Conservation (phyloP, 1,139 yeast genomes). For the Hanseniaspora uvarum region DNA sequence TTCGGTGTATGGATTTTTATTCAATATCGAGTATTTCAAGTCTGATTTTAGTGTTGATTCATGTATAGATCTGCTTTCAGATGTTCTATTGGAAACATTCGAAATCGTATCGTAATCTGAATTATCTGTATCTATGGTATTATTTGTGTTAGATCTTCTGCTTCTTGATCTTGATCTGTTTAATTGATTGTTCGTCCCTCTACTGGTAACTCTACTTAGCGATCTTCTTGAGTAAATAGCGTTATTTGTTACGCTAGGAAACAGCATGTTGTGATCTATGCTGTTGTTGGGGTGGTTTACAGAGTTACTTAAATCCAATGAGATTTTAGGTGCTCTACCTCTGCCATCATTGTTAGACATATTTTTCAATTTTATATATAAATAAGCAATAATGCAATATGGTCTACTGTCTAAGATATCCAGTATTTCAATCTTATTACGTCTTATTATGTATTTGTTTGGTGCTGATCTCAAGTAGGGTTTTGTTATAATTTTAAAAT, state of each 20-base stretch:
- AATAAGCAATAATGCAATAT: too few species aligned
- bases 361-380: too few species aligned
- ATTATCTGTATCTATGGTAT: slow-evolving; percentile 4
- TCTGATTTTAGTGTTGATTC: slow-evolving; percentile 10
- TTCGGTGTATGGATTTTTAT: slow-evolving; percentile 11
- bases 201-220: slow-evolving; percentile 12
- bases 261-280: slow-evolving; percentile 2
- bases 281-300: not conserved
- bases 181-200: not conserved
- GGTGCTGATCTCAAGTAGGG: too few species aligned
- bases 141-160: not conserved
- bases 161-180: slow-evolving; percentile 4
- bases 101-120: not conserved
- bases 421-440: too few species aligned
- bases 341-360: slow-evolving; percentile 6
- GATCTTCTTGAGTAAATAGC: slow-evolving; percentile 16
- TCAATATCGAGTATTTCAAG: slow-evolving; percentile 8
- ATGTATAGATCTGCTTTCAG: slow-evolving; percentile 13
- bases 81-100: not conserved
- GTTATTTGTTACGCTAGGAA: not conserved
- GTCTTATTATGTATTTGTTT: too few species aligned
- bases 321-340: slow-evolving; percentile 14
- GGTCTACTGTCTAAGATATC: too few species aligned
- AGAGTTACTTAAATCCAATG: slow-evolving; percentile 2
- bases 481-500: too few species aligned